Percentiles rank a stretch among this genome's conserved stretches.
These are phyloP conservation scores for Lachnellula hyalina DNA, from an alignment of 2,329 filamentous ascomycete genomes.

Conservation along the genomic window DNA sequence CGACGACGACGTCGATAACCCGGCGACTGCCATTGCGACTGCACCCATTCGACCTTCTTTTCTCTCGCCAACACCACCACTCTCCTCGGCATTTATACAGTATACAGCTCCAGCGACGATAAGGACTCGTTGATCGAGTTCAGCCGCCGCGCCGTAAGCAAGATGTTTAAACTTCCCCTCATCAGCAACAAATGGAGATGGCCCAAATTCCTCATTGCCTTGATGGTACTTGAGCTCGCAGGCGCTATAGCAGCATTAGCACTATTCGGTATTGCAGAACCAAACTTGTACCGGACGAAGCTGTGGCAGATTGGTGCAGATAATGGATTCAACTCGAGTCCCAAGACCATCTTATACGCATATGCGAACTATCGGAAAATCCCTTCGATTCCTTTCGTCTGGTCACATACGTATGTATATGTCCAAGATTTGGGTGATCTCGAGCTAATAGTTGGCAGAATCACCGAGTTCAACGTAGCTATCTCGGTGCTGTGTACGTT, in stretches of 20 bases:
- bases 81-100: background rate
- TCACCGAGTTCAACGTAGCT: slow-evolving; percentile 71
- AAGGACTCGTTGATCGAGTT: slow-evolving; percentile 12
- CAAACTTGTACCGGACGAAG: slow-evolving; percentile 64
- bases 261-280: slow-evolving; percentile 68
- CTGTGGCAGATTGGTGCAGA: slow-evolving; percentile 69
- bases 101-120: background rate
- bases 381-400: slow-evolving; percentile 61
- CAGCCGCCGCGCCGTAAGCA: slow-evolving; percentile 1
- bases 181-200: slow-evolving; percentile 40
- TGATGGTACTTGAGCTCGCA: slow-evolving; percentile 62
- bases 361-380: slow-evolving; percentile 65
- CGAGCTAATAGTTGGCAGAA: slow-evolving; percentile 39
- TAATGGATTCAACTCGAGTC: slow-evolving; percentile 69
- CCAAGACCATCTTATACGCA: slow-evolving; percentile 63
- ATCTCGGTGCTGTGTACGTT: slow-evolving; percentile 73
- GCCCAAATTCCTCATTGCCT: slow-evolving; percentile 40
- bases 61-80: background rate
- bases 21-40: slow-evolving; percentile 7
- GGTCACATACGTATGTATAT: slow-evolving; percentile 62
- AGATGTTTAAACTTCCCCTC: slow-evolving; percentile 11
- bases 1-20: slow-evolving; percentile 11
- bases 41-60: slow-evolving; percentile 1
- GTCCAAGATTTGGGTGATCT: background rate
- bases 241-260: slow-evolving; percentile 61